phyloP scores from a whole-genome alignment of 2,329 filamentous ascomycete species.

The Cladosporium sp. region DNA sequence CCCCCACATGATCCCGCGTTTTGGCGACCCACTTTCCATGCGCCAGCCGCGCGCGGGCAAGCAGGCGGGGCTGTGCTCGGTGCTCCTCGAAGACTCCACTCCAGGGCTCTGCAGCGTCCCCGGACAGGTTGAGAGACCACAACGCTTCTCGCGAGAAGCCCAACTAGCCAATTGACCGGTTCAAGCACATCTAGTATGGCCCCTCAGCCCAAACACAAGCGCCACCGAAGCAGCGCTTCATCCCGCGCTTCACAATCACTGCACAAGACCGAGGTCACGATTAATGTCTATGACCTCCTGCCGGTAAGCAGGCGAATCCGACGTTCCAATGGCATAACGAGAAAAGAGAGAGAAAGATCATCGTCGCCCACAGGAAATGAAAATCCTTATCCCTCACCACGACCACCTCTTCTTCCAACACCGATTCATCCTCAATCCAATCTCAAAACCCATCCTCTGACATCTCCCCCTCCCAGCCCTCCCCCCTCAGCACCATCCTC shows the following conservation, averaged over 20 bases:
- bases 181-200: neutral
- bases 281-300: conserved; percentile 34
- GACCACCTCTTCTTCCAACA: neutral
- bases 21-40: too few relatives aligned
- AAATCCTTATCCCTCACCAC: too few relatives aligned
- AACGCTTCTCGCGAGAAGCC: too few relatives aligned
- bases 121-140: too few relatives aligned
- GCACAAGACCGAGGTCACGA: conserved; percentile 28
- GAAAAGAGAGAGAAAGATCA: neutral
- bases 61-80: too few relatives aligned
- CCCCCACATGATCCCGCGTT: too few relatives aligned
- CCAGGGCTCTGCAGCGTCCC: too few relatives aligned
- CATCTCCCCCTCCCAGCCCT: conserved; percentile 47
- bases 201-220: neutral
- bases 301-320: conserved; percentile 20
- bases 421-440: neutral
- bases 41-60: too few relatives aligned
- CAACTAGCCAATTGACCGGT: too few relatives aligned
- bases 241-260: neutral
- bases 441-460: neutral
- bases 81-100: too few relatives aligned
- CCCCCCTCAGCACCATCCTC: conserved; percentile 65
- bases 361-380: too few relatives aligned
- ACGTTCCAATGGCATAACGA: neutral
- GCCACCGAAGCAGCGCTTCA: conserved; percentile 3